Base-by-base conservation (phyloP, 1,284 basidiomycete species). In the Cryptococcus hybrid region DNA sequence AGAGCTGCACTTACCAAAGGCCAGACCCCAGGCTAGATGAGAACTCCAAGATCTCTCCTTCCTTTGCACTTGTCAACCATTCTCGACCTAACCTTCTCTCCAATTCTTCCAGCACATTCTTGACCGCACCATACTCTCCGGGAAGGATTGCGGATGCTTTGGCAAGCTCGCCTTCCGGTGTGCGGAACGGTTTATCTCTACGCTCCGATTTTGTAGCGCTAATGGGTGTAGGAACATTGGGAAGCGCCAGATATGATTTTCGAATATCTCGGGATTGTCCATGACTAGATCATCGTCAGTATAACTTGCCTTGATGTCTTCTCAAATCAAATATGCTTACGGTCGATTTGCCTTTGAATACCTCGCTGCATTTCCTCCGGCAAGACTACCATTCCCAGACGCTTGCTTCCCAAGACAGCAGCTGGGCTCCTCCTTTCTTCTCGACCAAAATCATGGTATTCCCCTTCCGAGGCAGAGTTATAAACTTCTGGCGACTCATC, bases 391-490 rank as follows among this genome's bases (percentile, higher is more conserved):
- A 85, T 78, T 7, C 89, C 88, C 52, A 90, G 82, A 36, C 81
- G 76, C 61, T 85, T 83, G 63, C 87, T 88, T 13, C 90, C 91
- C 73, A 90, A 88, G 11, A 81, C 76, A 18, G 90, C 88, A 35
- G 90, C 90, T 51, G 90, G 89, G 24, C 89, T 90, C 68, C 88
- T 88, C 56, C 88, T 78, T 47, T 83, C 79, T 52, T 81, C 80
- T 54, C 77, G 74, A 30, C 63, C 71, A 11, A 64, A 68, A 38
- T 77, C 74, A 15, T 76, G 71, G 38, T 60, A 47, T 47, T 59
- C 59, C 34, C 56, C 52, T 43, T 45, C 50, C 5, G 12, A 54
- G 37, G 46, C 43, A 24, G 9, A 11, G 3, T 34, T 39, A 7
- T 9, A 12, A 2, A 34, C 47, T 40, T 11, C 5, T 38, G 51